Evolutionary conservation across 2,329 filamentous ascomycete genomes (phyloP), one percentile per base, ranked within the genome.

Genomic region (Colletotrichum sp.): DNA sequence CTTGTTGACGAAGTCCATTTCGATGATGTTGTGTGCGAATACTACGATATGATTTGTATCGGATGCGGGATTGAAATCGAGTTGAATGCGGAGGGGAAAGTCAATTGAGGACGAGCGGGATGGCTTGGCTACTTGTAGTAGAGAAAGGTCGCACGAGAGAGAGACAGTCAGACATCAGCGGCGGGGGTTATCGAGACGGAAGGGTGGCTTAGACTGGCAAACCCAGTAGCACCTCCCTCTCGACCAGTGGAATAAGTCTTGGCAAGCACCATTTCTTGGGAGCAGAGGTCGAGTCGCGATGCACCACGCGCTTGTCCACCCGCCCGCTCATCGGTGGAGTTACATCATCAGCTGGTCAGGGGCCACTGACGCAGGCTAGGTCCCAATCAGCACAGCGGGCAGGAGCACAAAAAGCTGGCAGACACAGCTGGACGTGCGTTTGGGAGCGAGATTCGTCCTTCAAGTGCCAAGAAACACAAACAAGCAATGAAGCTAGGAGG

Each of bases 1-100:
- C 74, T 88, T 90, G 80, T 90, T 91, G 82, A 92, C 79, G 80
- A 88, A 89, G 80, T 92, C 89, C 90, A 92, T 92, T 77, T 36
- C 85, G 79, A 67, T 59, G n/a, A 52, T 10, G 63, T 55, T 21
- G 10, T 74, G 2, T 57, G 67, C 5, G 34, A 30, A 24, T 43
- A 28, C 9, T 26, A 12, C 15, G 15, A 6, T 30, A 21, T 59
- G 36, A 70, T 39, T n/a, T 21, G 39, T 48, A 48, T 21, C 10
- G n/a, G 43, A 21, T 48, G 43, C 61, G 67, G 57, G 36, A 24
- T 63, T 34, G 30, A 30, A n/a, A 16, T 43, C 21, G 64, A 30
- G 13, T 48, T 67, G 57, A 36, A 30, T 60, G 43, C 5, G 32
- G 8, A 61, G n/a, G 18, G 55, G 8, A 34, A 67, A 18, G 2